A percentile compares a stretch with the other conserved stretches of the same genome.
Evolutionary conservation across 805 yeast genomes (phyloP).

Genomic region (Torulaspora maleeae): DNA sequence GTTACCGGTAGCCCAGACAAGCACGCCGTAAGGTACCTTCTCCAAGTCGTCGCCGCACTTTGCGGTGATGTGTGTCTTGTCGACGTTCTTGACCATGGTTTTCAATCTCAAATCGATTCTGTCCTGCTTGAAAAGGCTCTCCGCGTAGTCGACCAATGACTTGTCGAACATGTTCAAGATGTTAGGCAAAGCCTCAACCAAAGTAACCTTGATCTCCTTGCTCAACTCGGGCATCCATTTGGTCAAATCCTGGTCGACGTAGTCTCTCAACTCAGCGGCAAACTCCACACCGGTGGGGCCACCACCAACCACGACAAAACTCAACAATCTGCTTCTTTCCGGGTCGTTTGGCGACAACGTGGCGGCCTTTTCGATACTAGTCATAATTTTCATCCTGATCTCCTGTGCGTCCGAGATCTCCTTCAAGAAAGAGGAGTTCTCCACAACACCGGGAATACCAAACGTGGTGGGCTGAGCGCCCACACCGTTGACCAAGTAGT

Average conservation of each 20-base stretch:
- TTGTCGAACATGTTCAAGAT: slow-evolving; percentile 73
- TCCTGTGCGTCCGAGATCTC: slow-evolving; percentile 85
- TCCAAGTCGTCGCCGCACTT: slow-evolving; percentile 66
- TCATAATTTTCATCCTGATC: slow-evolving; percentile 78
- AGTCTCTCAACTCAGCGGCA: slow-evolving; percentile 94
- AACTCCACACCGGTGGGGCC: slow-evolving; percentile 99
- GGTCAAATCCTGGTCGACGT: slow-evolving; percentile 81
- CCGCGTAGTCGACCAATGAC: slow-evolving; percentile 71
- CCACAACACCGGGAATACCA: slow-evolving; percentile 90
- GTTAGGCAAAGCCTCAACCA: slow-evolving; percentile 88
- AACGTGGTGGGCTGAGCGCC: slow-evolving; percentile 95
- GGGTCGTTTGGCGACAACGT: slow-evolving; percentile 65
- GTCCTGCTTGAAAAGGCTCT: slow-evolving; percentile 62
- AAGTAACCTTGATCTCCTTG: slow-evolving; percentile 73
- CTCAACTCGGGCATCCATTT: slow-evolving; percentile 87
- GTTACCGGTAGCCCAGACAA: slow-evolving; percentile 98
- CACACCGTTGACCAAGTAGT: slow-evolving; percentile 84
- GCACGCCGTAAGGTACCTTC: slow-evolving; percentile 81
- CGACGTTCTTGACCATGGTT: slow-evolving; percentile 86
- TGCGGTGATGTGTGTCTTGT: slow-evolving; percentile 64
- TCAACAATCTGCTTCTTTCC: slow-evolving; percentile 79
- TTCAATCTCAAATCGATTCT: slow-evolving; percentile 72
- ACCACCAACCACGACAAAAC: slow-evolving; percentile 93
- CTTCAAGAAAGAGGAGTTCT: slow-evolving; percentile 82
- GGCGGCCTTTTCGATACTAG: slow-evolving; percentile 83